Evolutionary conservation across 2,329 filamentous ascomycete species (phyloP), one percentile per base, ranked within the genome.

Genomic region (Helicocarpus griseus): DNA sequence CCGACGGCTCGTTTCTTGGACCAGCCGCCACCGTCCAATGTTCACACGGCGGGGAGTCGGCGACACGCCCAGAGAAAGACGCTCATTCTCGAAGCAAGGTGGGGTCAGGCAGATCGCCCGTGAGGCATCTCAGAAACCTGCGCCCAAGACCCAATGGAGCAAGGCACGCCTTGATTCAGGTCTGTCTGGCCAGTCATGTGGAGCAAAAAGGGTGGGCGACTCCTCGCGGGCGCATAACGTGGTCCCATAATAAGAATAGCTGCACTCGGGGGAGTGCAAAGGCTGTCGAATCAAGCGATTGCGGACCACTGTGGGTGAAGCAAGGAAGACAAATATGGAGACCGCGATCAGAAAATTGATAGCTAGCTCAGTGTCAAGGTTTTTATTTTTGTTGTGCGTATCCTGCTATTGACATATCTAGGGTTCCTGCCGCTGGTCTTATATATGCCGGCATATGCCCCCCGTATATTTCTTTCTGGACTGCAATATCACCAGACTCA

Each of bases 241-340:
- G 48, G 36, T 31, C 13, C 48, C 38, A 29, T 28, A 33, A 24
- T 31, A n/a, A 49, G 26, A 33, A 35, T 19, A 33, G 17, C 22
- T 24, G 22, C 33, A 50, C 26, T 21, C 21, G 13, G 13, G n/a
- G 11, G 29, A 6, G 24, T 21, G 26, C 38, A 13, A 41, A 50
- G 38, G 11, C 36, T 43, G 21, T 40, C 48, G 48, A 50, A 50
- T 50, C 48, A 50, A 43, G 24, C 38, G 48, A 38, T 35, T 33
- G 17, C 5, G 26, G 26, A 17, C 24, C 38, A n/a, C 19, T 33
- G 36, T 35, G 24, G 33, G 8, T 50, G 48, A 50, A 43, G 48
- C 48, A 50, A 49, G 13, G 26, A 13, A 13, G 36, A 5, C 14
- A 29, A 19, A 40, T 7, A 39, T 21, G 35, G 35, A 49, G 17